Base-by-base conservation (phyloP, 2,329 filamentous ascomycete species). In the Metarhizium brunneum region DNA sequence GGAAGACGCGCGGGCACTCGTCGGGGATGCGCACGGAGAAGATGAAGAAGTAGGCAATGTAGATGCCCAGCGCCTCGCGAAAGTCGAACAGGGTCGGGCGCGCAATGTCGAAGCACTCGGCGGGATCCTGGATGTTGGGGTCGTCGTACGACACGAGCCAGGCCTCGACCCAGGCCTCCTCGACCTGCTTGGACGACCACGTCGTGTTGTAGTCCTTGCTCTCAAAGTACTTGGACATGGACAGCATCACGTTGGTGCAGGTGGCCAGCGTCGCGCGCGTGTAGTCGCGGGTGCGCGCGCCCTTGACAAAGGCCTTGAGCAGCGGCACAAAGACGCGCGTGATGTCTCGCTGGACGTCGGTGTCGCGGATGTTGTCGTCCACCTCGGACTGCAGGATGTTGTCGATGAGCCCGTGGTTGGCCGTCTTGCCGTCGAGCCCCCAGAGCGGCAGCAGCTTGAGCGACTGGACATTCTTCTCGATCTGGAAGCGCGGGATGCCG, bases 1-100 rank as follows among this genome's bases (percentile, higher is more conserved):
- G 82, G 64, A 84, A 84, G 4, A 84, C 79, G n/a, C 73, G 74
- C 0, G 82, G 82, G 30, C 80, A 77, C 58, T 77, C 76, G 49
- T 82, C 78, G 0, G 80, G 80, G 11, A 82, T 75, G 3, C 77
- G 76, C 47, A 82, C 78, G 1, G 79, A 80, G 67, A 82, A 82
- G 59, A 83, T 80, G 69, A 82, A 77, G 54, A 78, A 71, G 57
- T 72, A 79, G 38, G 77, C 71, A 54, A 69, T 64, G 60, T 69
- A 72, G 55, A 72, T 63, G 49, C 66, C 64, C 52, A 72, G 60
- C 1, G 69, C 66, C 42, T 68, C 65, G 25, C 65, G 62, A 54
- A 71, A 70, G 58, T 72, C 67, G 6, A 60, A 62, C 62, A 71
- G 65, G 59, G 65, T 68, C 4, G 69, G 69, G 35, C 66, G 64